These are phyloP conservation scores for Cercospora sp. DNA, from an alignment of 2,329 filamentous ascomycete genomes.

Conservation along the genomic window DNA sequence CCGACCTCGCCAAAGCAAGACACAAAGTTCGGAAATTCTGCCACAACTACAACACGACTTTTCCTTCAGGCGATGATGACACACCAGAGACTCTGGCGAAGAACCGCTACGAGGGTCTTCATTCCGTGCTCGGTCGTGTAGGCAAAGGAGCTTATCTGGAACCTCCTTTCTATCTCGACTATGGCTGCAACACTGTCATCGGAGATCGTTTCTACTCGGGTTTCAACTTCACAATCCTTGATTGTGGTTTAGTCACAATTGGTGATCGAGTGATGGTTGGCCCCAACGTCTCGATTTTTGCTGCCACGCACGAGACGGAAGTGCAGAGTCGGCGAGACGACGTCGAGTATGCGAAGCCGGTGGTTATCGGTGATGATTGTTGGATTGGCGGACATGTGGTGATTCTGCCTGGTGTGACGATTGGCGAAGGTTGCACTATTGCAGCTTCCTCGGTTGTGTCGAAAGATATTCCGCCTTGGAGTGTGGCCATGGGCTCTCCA, in stretches of 20 bases:
- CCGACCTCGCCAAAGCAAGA: conserved; percentile 53
- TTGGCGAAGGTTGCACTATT: conserved; percentile 30
- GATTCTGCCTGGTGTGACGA: conserved; percentile 30
- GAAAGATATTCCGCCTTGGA: conserved; percentile 27
- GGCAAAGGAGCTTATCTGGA: conserved; percentile 54
- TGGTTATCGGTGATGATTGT: conserved; percentile 46
- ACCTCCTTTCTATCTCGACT: conserved; percentile 63
- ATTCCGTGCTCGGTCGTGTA: conserved; percentile 23
- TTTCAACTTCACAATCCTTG: conserved; percentile 56
- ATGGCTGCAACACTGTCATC: conserved; percentile 64
- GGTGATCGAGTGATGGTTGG: conserved; percentile 56
- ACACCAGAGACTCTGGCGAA: conserved; percentile 10
- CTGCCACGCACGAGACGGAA: conserved; percentile 55
- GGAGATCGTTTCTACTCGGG: conserved; percentile 66
- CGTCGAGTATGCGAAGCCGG: conserved; percentile 52
- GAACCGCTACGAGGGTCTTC: conserved; percentile 15
- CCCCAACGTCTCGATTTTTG: conserved; percentile 54
- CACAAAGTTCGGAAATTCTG: conserved; percentile 57
- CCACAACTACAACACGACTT: conserved; percentile 60
- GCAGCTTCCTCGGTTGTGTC: conserved; percentile 28
- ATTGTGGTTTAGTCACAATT: conserved; percentile 55
- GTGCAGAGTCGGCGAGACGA: conserved; percentile 50
- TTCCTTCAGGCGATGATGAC: conserved; percentile 41
- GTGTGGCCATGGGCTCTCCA: conserved; percentile 30
- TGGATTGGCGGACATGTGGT: conserved; percentile 29